Conservation (phyloP, 2,329 filamentous ascomycete species). For the Phialocephala subalpina region DNA sequence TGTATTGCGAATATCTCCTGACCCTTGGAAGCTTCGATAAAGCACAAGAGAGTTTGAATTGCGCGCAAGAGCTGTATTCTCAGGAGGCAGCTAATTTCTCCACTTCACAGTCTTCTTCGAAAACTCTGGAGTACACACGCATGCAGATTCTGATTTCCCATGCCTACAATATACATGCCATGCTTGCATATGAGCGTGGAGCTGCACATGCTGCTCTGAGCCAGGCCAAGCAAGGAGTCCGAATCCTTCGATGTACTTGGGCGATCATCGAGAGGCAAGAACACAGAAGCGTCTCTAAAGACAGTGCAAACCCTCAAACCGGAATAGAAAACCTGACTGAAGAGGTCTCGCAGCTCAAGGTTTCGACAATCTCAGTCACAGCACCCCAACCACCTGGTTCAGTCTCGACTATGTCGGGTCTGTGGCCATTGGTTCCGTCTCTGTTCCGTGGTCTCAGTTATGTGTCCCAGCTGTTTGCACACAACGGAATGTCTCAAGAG, state of each 20-base stretch:
- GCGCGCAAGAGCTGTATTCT: conserved; percentile 37
- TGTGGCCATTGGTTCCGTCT: conserved; percentile 81
- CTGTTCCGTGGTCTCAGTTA: conserved; percentile 77
- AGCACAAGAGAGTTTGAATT: conserved; percentile 50
- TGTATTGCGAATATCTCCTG: conserved; percentile 77
- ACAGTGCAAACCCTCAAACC: conserved; percentile 10
- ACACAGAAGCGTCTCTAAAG: conserved; percentile 7
- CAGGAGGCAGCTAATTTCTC: conserved; percentile 36
- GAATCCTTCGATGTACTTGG: conserved; percentile 51
- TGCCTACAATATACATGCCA: conserved; percentile 45
- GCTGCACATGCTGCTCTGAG: conserved; percentile 64
- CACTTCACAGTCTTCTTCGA: conserved; percentile 25
- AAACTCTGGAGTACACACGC: conserved; percentile 34
- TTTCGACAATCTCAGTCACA: conserved; percentile 49
- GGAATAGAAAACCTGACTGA: conserved; percentile 41
- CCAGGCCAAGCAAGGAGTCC: conserved; percentile 65
- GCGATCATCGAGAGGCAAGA: conserved; percentile 44
- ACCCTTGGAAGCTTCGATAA: conserved; percentile 71
- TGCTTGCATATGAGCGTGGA: conserved; percentile 51
- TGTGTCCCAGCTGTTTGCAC: conserved; percentile 79
- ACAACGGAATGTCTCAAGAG: conserved; percentile 87
- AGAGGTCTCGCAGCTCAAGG: conserved; percentile 44
- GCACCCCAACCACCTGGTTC: conserved; percentile 42
- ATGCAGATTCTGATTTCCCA: conserved; percentile 46
- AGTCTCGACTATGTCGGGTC: conserved; percentile 66